phyloP scores from a whole-genome alignment of 2,329 filamentous ascomycete genomes.

The Aspergillus cejpii region DNA sequence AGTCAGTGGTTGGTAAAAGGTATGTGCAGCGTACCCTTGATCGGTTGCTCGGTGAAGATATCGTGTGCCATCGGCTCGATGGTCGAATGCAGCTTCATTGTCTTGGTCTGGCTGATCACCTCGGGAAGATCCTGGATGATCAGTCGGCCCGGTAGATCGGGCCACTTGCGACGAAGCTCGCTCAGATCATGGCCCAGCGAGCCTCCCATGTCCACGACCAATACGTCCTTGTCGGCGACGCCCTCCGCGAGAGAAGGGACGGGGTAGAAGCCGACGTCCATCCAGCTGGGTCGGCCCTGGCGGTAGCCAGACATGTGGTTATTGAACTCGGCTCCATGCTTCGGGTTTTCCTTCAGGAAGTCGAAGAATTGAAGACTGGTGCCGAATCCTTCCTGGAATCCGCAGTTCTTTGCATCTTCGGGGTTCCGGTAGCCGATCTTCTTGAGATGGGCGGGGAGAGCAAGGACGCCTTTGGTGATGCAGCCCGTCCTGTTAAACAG shows the following conservation, averaged over 20 bases:
- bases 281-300: conserved; percentile 16
- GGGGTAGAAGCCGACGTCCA: conserved; percentile 24
- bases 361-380: conserved; percentile 24
- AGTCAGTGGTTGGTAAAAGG: neutral
- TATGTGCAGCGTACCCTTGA: conserved; percentile 34
- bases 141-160: conserved; percentile 36
- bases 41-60: conserved; percentile 42
- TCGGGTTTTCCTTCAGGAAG: conserved; percentile 15
- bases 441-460: conserved; percentile 20
- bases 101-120: conserved; percentile 26
- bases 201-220: conserved; percentile 42
- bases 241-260: conserved; percentile 17
- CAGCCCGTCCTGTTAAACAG: conserved; percentile 11
- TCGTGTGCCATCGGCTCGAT: conserved; percentile 37
- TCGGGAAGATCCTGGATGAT: conserved; percentile 45
- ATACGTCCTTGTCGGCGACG: conserved; percentile 11
- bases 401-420: conserved; percentile 17
- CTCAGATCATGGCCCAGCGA: conserved; percentile 37
- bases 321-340: conserved; percentile 16
- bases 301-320: conserved; percentile 19
- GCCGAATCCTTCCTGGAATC: conserved; percentile 21
- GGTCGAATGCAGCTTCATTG: conserved; percentile 2
- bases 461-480: conserved; percentile 13
- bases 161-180: conserved; percentile 33
- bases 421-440: conserved; percentile 22